These are phyloP conservation scores for Polymyxa betae DNA, from an alignment of 208 protist species.

Conservation along the genomic window DNA sequence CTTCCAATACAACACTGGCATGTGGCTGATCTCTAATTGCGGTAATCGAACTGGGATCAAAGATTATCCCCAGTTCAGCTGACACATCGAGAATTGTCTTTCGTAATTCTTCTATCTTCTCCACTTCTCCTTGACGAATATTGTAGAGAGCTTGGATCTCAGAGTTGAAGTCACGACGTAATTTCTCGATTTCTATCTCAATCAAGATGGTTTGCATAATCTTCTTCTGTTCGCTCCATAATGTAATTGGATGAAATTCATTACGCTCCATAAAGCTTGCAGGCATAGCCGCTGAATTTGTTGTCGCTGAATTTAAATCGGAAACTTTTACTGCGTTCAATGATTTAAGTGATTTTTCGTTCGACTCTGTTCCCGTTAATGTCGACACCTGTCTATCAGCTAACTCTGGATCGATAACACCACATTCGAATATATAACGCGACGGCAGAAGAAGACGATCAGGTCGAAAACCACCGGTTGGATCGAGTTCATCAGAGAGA, in stretches of 20 bases:
- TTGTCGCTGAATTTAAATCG: neutral
- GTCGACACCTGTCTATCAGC: neutral
- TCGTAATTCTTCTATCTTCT: slow-evolving; percentile 1
- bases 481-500: neutral
- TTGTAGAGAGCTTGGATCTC: neutral
- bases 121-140: neutral
- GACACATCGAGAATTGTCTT: slow-evolving; percentile 17
- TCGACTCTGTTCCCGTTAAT: neutral
- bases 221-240: slow-evolving; percentile 29
- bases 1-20: neutral
- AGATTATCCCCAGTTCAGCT: neutral
- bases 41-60: neutral
- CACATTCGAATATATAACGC: neutral
- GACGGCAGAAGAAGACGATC: neutral
- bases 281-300: no score
- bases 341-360: neutral
- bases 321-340: neutral
- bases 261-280: neutral
- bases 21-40: neutral
- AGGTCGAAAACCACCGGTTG: slow-evolving; percentile 37
- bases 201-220: slow-evolving; percentile 14
- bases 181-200: neutral
- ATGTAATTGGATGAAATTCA: slow-evolving; percentile 41
- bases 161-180: neutral
- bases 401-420: no score